Base-by-base conservation (phyloP, 129 eudicot species). In the Erigeron canadensis region DNA sequence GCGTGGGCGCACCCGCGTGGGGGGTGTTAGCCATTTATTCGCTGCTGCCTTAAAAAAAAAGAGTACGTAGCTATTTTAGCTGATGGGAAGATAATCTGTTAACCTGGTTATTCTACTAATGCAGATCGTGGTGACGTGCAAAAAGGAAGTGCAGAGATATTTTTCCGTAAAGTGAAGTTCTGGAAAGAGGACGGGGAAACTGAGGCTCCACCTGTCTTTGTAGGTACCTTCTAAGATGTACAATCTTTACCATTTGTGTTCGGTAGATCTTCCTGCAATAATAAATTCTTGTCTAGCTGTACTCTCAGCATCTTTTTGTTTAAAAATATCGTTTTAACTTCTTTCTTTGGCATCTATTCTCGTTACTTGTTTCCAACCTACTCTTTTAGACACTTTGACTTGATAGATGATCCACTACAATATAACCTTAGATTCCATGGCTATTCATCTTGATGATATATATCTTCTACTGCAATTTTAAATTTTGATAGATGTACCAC, bases 181-280 rank as follows among this genome's bases (percentile, higher is more conserved):
- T 92, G 98, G 98, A 92, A 81, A 65, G 96, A 92, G 81, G 98
- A 92, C 51, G 95, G 86, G 53, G 95, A 89, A 75, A 91, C 87
- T 43, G 98, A 92, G 82, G 98, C 98, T 66, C 98, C 98, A 56
- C 98, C 98, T 88, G 89, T 92, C 80, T 92, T 92, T 87, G 98
- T 92, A 90, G 95, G 98, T 92, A 83, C 83, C 86, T 78, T 75
- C 74, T 75, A 71, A 58, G 42, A 55, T 66, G 63, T 56, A 60
- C 61, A 61, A 41, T 58, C 13, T n/a, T 39, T 18, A 23, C 43
- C n/a, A 0, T 60, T 64, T 21, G 15, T 63, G 15, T 15, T 71
- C 19, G 41, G 53, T 11, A 73, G 17, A 16, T 67, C 60, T 34
- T 50, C 38, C 16, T 51, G 50, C 54, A 37, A 53, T 45, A n/a